phyloP scores from a whole-genome alignment of 176 grass and related monocot species.

The Phoenix roebelenii region DNA sequence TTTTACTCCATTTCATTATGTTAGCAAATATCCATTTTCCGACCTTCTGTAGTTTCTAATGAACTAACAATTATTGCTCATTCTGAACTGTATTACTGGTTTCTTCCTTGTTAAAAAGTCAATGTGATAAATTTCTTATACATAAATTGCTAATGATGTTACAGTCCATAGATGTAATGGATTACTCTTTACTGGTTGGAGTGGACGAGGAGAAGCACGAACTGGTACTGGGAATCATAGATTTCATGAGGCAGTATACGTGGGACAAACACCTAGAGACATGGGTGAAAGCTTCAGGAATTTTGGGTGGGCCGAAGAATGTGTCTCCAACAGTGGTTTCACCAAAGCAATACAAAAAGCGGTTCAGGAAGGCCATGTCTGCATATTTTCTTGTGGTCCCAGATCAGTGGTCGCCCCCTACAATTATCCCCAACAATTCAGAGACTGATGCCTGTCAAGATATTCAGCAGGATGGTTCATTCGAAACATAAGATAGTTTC shows the following conservation, averaged over 20 bases:
- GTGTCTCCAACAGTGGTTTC: conserved; percentile 90
- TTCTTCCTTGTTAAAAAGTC: no score
- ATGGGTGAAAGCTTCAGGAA: conserved; percentile 97
- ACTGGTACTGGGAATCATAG: conserved; percentile 86
- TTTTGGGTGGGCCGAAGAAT: conserved; percentile 90
- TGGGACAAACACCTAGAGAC: conserved; percentile 98
- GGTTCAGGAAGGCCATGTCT: conserved; percentile 94
- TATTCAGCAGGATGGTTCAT: conserved; percentile 17
- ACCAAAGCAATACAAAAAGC: conserved; percentile 91
- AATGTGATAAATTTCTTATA: no score
- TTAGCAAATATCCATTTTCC: no score
- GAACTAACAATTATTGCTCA: no score
- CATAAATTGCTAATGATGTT: conserved; percentile 20
- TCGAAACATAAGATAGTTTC: conserved; percentile 18
- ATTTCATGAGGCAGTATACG: conserved; percentile 98
- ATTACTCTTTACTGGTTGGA: conserved; percentile 90
- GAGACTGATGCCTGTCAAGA: conserved; percentile 37
- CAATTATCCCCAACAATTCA: conserved; percentile 30
- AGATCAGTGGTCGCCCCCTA: conserved; percentile 71
- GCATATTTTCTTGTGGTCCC: conserved; percentile 91
- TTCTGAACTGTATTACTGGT: no score
- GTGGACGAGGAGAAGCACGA: conserved; percentile 84
- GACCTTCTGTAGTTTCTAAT: no score
- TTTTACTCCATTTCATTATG: no score
- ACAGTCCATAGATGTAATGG: conserved; percentile 97